Percentiles rank a stretch among this genome's conserved stretches.
These are phyloP conservation scores for Pyrenochaeta sp. DNA, from an alignment of 2,329 filamentous ascomycete species.

Conservation along the genomic window DNA sequence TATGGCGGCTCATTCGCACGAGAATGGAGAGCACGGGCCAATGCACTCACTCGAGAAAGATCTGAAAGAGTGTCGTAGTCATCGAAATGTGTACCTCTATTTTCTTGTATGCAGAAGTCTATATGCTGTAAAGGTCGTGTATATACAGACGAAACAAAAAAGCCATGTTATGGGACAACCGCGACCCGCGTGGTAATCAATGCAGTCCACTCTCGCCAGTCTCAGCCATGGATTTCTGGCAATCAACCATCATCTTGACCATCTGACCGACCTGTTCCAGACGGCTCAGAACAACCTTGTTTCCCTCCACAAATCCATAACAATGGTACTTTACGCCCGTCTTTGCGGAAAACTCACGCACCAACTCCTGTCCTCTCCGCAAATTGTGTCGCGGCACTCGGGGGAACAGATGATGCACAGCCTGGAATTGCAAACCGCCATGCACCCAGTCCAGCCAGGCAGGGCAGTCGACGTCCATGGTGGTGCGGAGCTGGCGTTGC, in stretches of 20 bases:
- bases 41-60: too few relatives aligned
- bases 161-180: neutral
- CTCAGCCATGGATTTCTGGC: slow-evolving; percentile 50
- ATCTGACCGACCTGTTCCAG: slow-evolving; percentile 83
- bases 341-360: slow-evolving; percentile 82
- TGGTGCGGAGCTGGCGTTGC: slow-evolving; percentile 89
- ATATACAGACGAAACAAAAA: neutral
- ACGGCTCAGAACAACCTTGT: slow-evolving; percentile 78
- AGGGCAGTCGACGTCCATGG: slow-evolving; percentile 92
- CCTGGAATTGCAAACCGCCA: slow-evolving; percentile 88
- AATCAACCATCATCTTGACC: slow-evolving; percentile 64
- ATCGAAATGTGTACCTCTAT: neutral
- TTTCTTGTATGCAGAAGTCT: neutral
- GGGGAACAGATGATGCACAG: slow-evolving; percentile 85
- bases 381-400: slow-evolving; percentile 87
- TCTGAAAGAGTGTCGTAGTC: too few relatives aligned
- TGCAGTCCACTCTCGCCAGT: slow-evolving; percentile 50
- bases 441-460: slow-evolving; percentile 90
- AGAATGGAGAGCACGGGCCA: too few relatives aligned
- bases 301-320: slow-evolving; percentile 85
- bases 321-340: slow-evolving; percentile 85
- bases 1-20: too few relatives aligned
- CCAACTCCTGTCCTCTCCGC: slow-evolving; percentile 75
- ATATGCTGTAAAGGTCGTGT: neutral
- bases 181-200: slow-evolving; percentile 22